These are phyloP conservation scores for Pilasporangium apinafurcum DNA, from an alignment of 352 stramenopile genomes.

Conservation along the genomic window DNA sequence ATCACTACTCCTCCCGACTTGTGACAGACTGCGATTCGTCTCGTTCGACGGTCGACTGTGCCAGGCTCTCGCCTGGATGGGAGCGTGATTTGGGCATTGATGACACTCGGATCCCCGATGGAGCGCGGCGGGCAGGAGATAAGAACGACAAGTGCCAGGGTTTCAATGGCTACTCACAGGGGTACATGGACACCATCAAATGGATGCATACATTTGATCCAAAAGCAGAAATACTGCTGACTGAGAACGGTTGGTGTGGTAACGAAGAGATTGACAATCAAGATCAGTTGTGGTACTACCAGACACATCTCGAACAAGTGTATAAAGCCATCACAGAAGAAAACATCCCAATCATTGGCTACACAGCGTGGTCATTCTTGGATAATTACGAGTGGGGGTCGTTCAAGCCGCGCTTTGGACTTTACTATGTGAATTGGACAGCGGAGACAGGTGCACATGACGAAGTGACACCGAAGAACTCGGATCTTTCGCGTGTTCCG, in stretches of 20 bases:
- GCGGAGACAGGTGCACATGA: constrained; percentile 26
- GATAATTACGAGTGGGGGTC: constrained; percentile 95
- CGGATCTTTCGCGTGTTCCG: constrained; percentile 27
- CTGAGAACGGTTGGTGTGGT: constrained; percentile 61
- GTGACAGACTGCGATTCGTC: constrained; percentile 42
- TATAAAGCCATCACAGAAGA: constrained; percentile 48
- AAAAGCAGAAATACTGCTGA: constrained; percentile 43
- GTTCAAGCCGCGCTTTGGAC: constrained; percentile 45
- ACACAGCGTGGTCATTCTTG: constrained; percentile 92
- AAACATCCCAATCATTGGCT: constrained; percentile 80
- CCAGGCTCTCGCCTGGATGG: constrained; percentile 26
- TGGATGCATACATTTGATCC: constrained; percentile 56
- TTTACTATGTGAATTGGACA: constrained; percentile 54
- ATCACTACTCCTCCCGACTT: constrained; percentile 81
- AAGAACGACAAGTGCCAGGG: constrained; percentile 30
- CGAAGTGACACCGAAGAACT: constrained; percentile 36
- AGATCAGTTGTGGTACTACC: constrained; percentile 56
- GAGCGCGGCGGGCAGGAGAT: constrained; percentile 34
- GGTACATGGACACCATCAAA: constrained; percentile 55
- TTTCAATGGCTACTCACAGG: constrained; percentile 36
- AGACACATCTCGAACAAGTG: constrained; percentile 47
- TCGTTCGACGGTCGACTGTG: constrained; percentile 24
- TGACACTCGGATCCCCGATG: constrained; percentile 39
- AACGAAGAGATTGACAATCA: constrained; percentile 40
- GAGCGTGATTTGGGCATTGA: constrained; percentile 46